These are phyloP conservation scores for Otatea glauca DNA, from an alignment of 176 grass and related monocot genomes.

Conservation along the genomic window DNA sequence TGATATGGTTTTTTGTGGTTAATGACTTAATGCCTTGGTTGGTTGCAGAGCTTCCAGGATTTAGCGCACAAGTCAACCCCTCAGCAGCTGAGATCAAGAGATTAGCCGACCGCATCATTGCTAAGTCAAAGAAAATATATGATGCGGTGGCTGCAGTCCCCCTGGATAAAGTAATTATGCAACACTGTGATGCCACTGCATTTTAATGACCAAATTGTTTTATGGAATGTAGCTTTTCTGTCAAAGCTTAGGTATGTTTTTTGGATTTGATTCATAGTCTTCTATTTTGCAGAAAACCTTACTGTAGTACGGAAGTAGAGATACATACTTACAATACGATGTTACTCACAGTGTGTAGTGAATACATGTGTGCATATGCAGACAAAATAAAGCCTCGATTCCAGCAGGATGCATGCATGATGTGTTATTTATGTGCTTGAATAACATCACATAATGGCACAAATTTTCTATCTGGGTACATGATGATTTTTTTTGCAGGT, in stretches of 20 bases:
- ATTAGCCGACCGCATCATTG: conserved; percentile 68
- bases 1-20: conserved; percentile 2
- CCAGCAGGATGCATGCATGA: conserved; percentile 13
- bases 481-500: conserved; percentile 56
- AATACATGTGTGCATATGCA: neutral
- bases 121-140: conserved; percentile 79
- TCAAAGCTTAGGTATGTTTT: neutral
- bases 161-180: conserved; percentile 74
- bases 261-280: neutral
- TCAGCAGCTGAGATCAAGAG: conserved; percentile 72
- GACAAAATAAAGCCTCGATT: neutral
- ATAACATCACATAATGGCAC: neutral
- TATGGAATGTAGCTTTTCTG: conserved; percentile 11
- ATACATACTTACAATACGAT: conserved; percentile 9
- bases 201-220: conserved; percentile 30
- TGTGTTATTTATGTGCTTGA: neutral
- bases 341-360: neutral
- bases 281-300: neutral
- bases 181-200: neutral
- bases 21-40: conserved; percentile 18
- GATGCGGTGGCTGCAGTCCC: conserved; percentile 82
- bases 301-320: neutral
- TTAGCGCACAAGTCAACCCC: conserved; percentile 64
- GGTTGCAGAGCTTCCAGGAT: conserved; percentile 73
- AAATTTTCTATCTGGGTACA: neutral